Evolutionary conservation across 2,329 filamentous ascomycete species (phyloP), one percentile per base, ranked within the genome.

Genomic region (Gnomoniopsis smithogilvyi): DNA sequence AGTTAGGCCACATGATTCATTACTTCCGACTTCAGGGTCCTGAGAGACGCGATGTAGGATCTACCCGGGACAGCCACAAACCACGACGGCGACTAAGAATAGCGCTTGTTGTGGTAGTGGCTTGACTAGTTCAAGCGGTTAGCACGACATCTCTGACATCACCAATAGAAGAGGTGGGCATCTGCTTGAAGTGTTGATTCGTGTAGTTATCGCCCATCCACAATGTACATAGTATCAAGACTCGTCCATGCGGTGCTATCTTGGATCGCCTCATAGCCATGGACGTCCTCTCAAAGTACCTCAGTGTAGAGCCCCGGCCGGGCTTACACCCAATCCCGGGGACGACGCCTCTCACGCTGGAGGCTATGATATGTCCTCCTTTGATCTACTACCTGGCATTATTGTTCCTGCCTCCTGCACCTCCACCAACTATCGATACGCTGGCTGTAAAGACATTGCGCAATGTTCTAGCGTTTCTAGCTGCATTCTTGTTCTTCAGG

Each of bases 371-470:
- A 30, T 67, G 70, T 30, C 74, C 75, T 21, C 75, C 75, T 2
- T 59, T 77, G 15, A 67, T 73, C 6, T 78, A 77, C 64, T 77
- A 77, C 57, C 56, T 76, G 26, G 75, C 74, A 3, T 65, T 77
- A 1, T 65, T 77, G 2, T 72, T 77, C 47, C 68, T 77, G 15
- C 72, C 74, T 10, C 73, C 74, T 3, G 66, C 73, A 2, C 73
- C 74, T 8, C 72, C 74, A 2, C 69, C 67, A n/a, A 61, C 65
- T 2, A 64, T 74, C 15, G 67, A 72, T 15, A 68, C 66, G 0
- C 46, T 65, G 2, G 60, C 67, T 6, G 60, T 73, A 26, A 68
- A 67, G 38, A 26, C 68, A 11, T 62, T 76, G n/a, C 70, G 74
- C 2, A 76, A 73, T 51, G 53, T 64, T 1, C 69, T 77, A 36